Evolutionary conservation across 176 grass and related monocot species (phyloP).

Genomic region (Eremochloa ophiuroides): DNA sequence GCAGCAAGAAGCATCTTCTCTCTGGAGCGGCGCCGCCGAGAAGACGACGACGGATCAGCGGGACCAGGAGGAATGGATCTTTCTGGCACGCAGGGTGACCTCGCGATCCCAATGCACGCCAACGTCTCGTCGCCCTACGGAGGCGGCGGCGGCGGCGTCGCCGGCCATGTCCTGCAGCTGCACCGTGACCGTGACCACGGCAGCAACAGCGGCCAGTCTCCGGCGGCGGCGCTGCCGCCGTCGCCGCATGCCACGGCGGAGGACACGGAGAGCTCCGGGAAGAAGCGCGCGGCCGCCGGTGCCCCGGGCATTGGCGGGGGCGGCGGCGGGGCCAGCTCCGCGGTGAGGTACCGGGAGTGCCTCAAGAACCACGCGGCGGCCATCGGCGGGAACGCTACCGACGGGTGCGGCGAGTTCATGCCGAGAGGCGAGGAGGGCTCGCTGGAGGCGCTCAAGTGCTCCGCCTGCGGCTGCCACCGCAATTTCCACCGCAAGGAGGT

Average conservation of each 20-base stretch:
- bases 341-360: conserved; percentile 79
- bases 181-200: conserved; percentile 28
- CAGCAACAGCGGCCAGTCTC: conserved; percentile 22
- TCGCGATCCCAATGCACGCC: conserved; percentile 87
- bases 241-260: conserved; percentile 3
- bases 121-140: conserved; percentile 38
- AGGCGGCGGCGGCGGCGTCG: conserved; percentile 11
- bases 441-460: conserved; percentile 85
- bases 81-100: conserved; percentile 69
- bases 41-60: neutral
- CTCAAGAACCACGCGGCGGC: conserved; percentile 92
- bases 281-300: conserved; percentile 1
- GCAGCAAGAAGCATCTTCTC: conserved; percentile 34
- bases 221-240: neutral
- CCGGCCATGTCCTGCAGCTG: conserved; percentile 39
- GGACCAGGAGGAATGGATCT: conserved; percentile 59
- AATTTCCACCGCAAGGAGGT: conserved; percentile 91
- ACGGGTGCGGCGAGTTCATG: conserved; percentile 98
- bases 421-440: conserved; percentile 68
- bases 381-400: conserved; percentile 84
- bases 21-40: conserved; percentile 26
- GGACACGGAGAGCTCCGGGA: conserved; percentile 27
- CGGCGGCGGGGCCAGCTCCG: neutral
- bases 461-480: conserved; percentile 88
- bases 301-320: too few species aligned